Percentiles rank a stretch among this genome's conserved stretches.
These are phyloP conservation scores for Gossypium lobatum DNA, from an alignment of 441 rosid genomes.

Conservation along the genomic window DNA sequence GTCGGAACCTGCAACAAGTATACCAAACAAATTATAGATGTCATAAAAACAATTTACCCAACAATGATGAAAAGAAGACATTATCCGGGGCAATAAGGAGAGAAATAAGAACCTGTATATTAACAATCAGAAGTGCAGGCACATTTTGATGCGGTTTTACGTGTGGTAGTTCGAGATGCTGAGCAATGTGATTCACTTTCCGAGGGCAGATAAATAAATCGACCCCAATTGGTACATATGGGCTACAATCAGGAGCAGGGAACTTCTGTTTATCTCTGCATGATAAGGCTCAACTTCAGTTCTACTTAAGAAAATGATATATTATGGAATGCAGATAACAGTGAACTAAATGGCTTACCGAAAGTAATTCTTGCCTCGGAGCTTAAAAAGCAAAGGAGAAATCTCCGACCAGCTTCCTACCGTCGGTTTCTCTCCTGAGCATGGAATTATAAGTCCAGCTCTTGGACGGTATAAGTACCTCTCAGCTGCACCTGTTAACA, in stretches of 20 bases:
- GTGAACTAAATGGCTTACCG: conserved; percentile 35
- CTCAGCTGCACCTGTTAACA: conserved; percentile 40
- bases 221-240: conserved; percentile 71
- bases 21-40: conserved; percentile 10
- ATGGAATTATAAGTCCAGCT: conserved; percentile 47
- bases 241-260: conserved; percentile 54
- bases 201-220: conserved; percentile 64
- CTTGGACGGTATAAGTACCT: conserved; percentile 57
- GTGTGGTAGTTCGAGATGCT: conserved; percentile 77
- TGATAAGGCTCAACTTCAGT: conserved; percentile 14
- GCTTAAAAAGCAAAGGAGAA: conserved; percentile 74
- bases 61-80: background rate
- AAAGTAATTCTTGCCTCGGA: conserved; percentile 71
- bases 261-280: conserved; percentile 82
- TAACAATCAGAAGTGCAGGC: conserved; percentile 78
- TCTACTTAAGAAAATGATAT: background rate
- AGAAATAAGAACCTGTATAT: conserved; percentile 59
- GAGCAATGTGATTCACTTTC: conserved; percentile 88
- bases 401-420: conserved; percentile 71
- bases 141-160: conserved; percentile 50
- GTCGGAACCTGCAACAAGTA: conserved; percentile 62
- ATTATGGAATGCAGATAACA: background rate
- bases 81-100: background rate
- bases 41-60: background rate
- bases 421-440: conserved; percentile 42